Base-by-base conservation (phyloP, 108 stramenopile species). In the Aurantiochytrium sp. region DNA sequence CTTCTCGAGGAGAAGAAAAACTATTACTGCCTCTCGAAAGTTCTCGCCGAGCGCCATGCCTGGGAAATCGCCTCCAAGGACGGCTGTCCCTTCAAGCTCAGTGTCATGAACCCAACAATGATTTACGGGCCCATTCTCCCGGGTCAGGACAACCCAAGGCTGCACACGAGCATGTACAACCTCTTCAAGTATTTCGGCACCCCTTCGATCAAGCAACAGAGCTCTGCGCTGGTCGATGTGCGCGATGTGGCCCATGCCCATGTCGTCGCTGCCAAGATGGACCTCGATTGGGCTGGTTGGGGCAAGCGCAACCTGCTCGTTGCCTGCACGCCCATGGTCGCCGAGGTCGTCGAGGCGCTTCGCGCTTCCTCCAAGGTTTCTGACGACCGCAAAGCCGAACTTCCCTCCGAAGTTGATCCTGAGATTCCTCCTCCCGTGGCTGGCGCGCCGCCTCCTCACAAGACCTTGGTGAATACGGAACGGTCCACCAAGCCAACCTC, bases 241-340 rank as follows among this genome's bases (percentile, higher is more conserved):
- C 76, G 89, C 42, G 89, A 89, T 45, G 19, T 21, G 14, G 89
- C 89, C 21, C 42, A 19, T 19, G 49, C 49, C 10, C 89, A 89
- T 44, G 28, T 76, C n/a, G 21, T 44, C 10, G 89, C 89, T 12
- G 76, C 76, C 25, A 47, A 6, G 49, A 47, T 53, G 51, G 49
- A 47, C 51, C 49, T 53, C n/a, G 76, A 83, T 4, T 83, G 76
- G 76, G 23, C 45, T 16, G 76, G 76, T 53, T 83, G 76, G 76
- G 76, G 76, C 23, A 12, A 83, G 51, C 76, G 76, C 4, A 53
- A 53, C 28, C 19, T 53, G 19, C 51, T 83, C 49, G 51, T 83
- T 23, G 76, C 23, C 25, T 21, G 23, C 28, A 25, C 51, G 3
- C 45, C 51, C 76, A 53, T 53, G 45, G 25, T 53, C n/a, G 51